Evolutionary conservation across 164 flowering plant genomes (phyloP).

Genomic region (Vitis cinerea): DNA sequence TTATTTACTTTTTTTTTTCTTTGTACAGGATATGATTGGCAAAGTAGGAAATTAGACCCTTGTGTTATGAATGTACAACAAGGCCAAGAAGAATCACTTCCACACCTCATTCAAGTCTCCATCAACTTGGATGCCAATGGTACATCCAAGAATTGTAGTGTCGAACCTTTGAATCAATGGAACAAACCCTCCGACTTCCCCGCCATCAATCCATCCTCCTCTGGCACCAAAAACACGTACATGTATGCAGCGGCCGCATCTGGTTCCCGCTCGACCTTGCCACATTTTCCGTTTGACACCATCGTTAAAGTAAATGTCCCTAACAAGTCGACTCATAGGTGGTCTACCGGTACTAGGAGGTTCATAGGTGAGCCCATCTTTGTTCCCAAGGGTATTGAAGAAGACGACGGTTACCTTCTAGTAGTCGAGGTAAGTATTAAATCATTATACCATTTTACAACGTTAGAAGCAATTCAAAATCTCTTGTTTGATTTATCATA

Average conservation of each 20-base stretch:
- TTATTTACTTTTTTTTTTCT: not conserved
- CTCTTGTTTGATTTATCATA: no score
- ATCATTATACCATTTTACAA: no score
- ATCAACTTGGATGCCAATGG: constrained; percentile 50
- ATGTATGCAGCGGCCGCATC: constrained; percentile 68
- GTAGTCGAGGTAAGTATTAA: constrained; percentile 68
- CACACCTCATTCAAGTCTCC: constrained; percentile 69
- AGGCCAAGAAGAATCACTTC: constrained; percentile 40
- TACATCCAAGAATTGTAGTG: constrained; percentile 32
- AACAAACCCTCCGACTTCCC: constrained; percentile 80
- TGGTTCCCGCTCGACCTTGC: constrained; percentile 58
- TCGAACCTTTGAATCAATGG: constrained; percentile 55
- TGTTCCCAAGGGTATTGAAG: constrained; percentile 52
- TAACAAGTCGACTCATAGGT: constrained; percentile 32
- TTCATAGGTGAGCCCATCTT: constrained; percentile 92
- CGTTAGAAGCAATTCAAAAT: no score
- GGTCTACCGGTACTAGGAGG: constrained; percentile 61
- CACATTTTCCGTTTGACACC: constrained; percentile 84
- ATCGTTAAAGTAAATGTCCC: constrained; percentile 51
- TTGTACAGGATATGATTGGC: constrained; percentile 82
- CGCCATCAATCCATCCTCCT: constrained; percentile 50
- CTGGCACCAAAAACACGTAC: constrained; percentile 50
- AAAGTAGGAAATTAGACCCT: constrained; percentile 71
- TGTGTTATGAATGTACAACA: constrained; percentile 64
- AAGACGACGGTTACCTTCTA: constrained; percentile 85